These are phyloP conservation scores for Epichloe glyceriae DNA, from an alignment of 2,329 filamentous ascomycete genomes.

Conservation along the genomic window DNA sequence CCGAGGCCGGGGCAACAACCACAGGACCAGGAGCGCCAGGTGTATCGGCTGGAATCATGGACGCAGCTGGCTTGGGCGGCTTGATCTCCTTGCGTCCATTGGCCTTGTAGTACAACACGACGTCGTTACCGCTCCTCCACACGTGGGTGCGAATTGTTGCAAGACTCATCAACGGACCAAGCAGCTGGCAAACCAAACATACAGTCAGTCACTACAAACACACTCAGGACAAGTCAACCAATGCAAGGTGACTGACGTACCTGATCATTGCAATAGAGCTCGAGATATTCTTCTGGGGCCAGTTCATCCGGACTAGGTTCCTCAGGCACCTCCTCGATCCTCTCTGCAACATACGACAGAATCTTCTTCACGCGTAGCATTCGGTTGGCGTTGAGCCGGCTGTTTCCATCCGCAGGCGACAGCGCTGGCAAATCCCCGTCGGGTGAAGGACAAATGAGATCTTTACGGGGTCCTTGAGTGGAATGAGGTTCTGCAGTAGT, in stretches of 20 bases:
- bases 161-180: conserved; percentile 80
- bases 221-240: neutral
- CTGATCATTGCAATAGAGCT: conserved; percentile 88
- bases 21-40: conserved; percentile 11
- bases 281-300: conserved; percentile 82
- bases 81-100: conserved; percentile 65
- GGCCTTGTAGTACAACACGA: conserved; percentile 78
- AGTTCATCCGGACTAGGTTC: conserved; percentile 46
- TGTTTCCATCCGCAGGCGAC: conserved; percentile 65
- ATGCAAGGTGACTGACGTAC: conserved; percentile 34
- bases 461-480: conserved; percentile 85
- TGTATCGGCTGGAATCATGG: conserved; percentile 10
- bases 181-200: conserved; percentile 28
- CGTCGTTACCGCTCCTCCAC: conserved; percentile 91
- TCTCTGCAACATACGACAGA: conserved; percentile 77
- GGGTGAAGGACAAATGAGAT: conserved; percentile 89
- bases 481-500: conserved; percentile 68
- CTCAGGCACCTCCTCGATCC: conserved; percentile 62
- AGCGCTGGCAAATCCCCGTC: conserved; percentile 60
- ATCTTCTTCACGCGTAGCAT: conserved; percentile 97
- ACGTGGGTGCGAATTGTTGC: conserved; percentile 82
- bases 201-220: conserved; percentile 5
- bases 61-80: conserved; percentile 4
- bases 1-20: conserved; percentile 9
- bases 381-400: conserved; percentile 85